phyloP scores from a whole-genome alignment of 495 filamentous ascomycete species.

The Saxophila tyrrhenica region DNA sequence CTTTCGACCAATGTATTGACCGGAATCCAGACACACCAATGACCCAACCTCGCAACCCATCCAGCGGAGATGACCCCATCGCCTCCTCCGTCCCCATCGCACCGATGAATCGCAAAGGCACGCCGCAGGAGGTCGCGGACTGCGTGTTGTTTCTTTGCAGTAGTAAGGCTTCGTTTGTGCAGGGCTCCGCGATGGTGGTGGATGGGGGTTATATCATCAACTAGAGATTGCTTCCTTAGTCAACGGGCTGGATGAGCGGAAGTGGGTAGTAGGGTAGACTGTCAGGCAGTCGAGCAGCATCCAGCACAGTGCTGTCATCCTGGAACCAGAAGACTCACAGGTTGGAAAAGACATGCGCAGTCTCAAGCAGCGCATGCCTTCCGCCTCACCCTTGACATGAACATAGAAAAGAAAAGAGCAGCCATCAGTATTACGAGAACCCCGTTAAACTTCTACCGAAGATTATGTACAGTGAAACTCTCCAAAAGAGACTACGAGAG shows the following conservation, averaged over 20 bases:
- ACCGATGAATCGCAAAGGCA: conserved; percentile 42
- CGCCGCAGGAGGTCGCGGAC: conserved; percentile 39
- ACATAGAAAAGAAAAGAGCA: background rate
- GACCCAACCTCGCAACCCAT: conserved; percentile 27
- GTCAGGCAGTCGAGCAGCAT: no score
- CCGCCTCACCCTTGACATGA: no score
- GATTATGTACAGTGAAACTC: conserved; percentile 6
- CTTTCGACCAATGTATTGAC: background rate
- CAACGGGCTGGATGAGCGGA: no score
- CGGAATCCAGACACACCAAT: conserved; percentile 34
- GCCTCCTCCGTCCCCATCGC: conserved; percentile 36
- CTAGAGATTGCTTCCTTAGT: conserved; percentile 5
- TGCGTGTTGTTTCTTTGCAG: conserved; percentile 40
- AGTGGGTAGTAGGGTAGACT: no score
- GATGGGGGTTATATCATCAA: conserved; percentile 42
- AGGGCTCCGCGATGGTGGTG: conserved; percentile 41
- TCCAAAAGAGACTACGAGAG: conserved; percentile 6
- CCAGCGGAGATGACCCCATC: conserved; percentile 23
- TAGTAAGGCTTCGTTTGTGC: conserved; percentile 39
- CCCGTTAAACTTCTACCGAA: background rate
- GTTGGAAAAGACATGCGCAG: no score
- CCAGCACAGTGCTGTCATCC: no score
- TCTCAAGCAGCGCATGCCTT: no score
- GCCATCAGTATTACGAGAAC: background rate
- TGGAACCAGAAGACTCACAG: no score